Percentiles rank a stretch among this genome's conserved stretches.
These are phyloP conservation scores for Suhomyces emberorum DNA, from an alignment of 805 yeast genomes.

Conservation along the genomic window DNA sequence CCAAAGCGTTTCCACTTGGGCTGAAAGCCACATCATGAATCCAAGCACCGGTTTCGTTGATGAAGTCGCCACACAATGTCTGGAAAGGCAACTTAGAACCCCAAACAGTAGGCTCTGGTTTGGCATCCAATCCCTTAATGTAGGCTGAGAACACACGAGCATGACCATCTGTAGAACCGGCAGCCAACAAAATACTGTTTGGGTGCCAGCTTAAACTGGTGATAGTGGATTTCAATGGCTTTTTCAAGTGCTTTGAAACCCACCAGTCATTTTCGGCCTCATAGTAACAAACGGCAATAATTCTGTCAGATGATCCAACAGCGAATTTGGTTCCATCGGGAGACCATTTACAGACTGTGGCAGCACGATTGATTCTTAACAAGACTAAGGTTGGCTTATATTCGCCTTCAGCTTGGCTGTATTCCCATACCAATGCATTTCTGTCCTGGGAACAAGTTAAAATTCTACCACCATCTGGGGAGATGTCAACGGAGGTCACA, in stretches of 20 bases:
- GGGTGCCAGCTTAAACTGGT: conserved; percentile 89
- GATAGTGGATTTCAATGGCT: conserved; percentile 87
- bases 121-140: conserved; percentile 82
- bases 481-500: conserved; percentile 91
- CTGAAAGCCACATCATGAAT: conserved; percentile 87
- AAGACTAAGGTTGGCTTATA: conserved; percentile 88
- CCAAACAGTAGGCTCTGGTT: conserved; percentile 83
- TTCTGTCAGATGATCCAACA: conserved; percentile 93
- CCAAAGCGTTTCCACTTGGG: conserved; percentile 74
- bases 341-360: conserved; percentile 92
- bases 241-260: conserved; percentile 96
- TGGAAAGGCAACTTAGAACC: conserved; percentile 94
- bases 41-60: conserved; percentile 76
- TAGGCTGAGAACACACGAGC: conserved; percentile 86
- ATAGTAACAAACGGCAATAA: conserved; percentile 92
- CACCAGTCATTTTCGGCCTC: conserved; percentile 99
- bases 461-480: conserved; percentile 74
- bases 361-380: conserved; percentile 90
- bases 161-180: conserved; percentile 93
- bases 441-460: conserved; percentile 98
- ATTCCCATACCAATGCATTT: conserved; percentile 94
- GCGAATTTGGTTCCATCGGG: conserved; percentile 95
- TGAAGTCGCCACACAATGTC: conserved; percentile 79
- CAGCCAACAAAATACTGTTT: conserved; percentile 80
- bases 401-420: conserved; percentile 52